Base-by-base conservation (phyloP, 2,329 filamentous ascomycete genomes). In the Keithomyces neogunnii region DNA sequence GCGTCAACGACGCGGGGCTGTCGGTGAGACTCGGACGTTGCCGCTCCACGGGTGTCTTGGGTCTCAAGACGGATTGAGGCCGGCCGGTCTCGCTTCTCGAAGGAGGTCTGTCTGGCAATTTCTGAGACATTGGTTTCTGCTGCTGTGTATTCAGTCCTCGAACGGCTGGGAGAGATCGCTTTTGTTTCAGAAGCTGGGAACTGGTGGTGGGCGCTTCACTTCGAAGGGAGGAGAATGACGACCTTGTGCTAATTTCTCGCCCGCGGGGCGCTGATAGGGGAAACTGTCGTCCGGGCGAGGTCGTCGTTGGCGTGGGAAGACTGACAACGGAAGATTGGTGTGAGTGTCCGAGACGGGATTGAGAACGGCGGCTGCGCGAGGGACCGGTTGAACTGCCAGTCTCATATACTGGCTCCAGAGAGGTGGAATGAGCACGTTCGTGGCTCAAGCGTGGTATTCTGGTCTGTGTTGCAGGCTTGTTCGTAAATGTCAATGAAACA, bases 371-470 rank as follows among this genome's bases (percentile, higher is more conserved):
- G 56, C 75, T 75, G 13, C 73, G 71, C 54, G 77, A 80, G 42
- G 76, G 73, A 49, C 75, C 72, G 46, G 87, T 79, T 26, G 88
- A 82, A 3, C 84, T 89, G 48, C 90, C 90, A 57, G 84, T 90
- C 69, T 97, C 92, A 39, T 89, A 95, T 5, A 97, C 90, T 28
- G 92, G 90, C 63, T 95, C 92, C n/a, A 97, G 77, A 19, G 86
- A 85, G 9, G 68, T 70, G 7, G 87, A 87, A 58, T 82, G 80
- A 4, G 84, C 80, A 49, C 86, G 78, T 62, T 89, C 86, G 66
- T 88, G 84, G 53, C 76, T 77, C 36, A 91, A 86, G 48, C 90
- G 82, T 38, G 92, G 90, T 54, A 96, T 86, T 51, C 90, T 85
- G 35, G 90, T 93, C 32, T 64, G 70, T 9, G 73, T 64, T 29